Evolutionary conservation across 2,329 filamentous ascomycete genomes (phyloP), one percentile per base, ranked within the genome.

Genomic region (Aspergillus tubingensis): DNA sequence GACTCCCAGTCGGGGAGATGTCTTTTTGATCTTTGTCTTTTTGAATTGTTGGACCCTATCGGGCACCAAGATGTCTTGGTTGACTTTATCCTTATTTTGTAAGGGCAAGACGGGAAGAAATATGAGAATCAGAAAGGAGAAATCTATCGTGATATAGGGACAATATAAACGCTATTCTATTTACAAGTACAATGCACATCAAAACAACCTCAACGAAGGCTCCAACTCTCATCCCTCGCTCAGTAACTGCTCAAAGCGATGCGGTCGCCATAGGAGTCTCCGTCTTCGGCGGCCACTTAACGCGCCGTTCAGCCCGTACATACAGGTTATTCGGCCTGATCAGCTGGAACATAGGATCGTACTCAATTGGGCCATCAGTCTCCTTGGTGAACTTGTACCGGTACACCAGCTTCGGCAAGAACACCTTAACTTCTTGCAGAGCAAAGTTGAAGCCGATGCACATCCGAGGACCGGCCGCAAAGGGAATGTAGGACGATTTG

Each of bases 361-460:
- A 71, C 49, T 71, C 83, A 5, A 86, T 74, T 0, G 80, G 74
- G 1, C 77, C 81, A 4, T 83, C 77, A 3, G 78, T 77, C n/a
- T 81, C 84, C n/a, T 79, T 70, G 8, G 62, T 72, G 60, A 86
- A 88, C 57, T 83, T 76, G 68, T 88, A 88, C 7, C 86, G 77
- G 59, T 81, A 88, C 2, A 88, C 72, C 39, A 88, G 73, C 75
- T 87, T 84, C 1, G 81, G 77, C 63, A 88, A 36, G 36, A 75
- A 71, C 15, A 86, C 77, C 75, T 87, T 87, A 60, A 87, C 78
- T 71, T 88, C 85, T 60, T 83, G 80, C 6, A 88, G 74, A 0
- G 85, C 86, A 70, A 88, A 87, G 72, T 87, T 88, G 79, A 87
- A 88, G 0, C 86, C 86, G 58, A 88, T 84, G 62, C 86, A 88